Base-by-base conservation (phyloP, 1,139 yeast species). In the Blastobotrys serpentis region DNA sequence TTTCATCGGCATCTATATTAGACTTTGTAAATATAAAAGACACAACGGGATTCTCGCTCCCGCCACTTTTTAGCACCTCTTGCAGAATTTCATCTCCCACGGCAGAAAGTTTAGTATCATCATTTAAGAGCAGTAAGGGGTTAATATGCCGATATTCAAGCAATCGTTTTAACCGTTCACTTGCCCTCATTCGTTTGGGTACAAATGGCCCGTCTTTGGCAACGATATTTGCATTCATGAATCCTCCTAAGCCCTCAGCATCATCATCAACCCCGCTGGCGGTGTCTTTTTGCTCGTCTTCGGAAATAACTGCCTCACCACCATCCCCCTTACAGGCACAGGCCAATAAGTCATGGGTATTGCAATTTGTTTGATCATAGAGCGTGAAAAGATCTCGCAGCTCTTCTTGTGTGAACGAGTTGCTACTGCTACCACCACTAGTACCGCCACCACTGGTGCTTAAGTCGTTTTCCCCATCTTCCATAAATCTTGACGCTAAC, bases 321-420 rank as follows among this genome's bases (percentile, higher is more conserved):
- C 50, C 52, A 14, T 51, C 52, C 6, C 50, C 33, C 19, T n/a
- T 23, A 64, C 97, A 89, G 0, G 65, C 61, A 65, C 97, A 89
- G n/a, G 75, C 84, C 44, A 89, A 75, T 54, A 89, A 67, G 59
- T 86, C 95, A 67, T 92, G 97, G 0, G 98, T 92, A 57, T 86
- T 84, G 53, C 88, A 82, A 10, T 57, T 64, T 0, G 87, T 78
- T 1, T 72, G 68, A 2, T 61, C 64, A 46, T 75, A 69, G 1
- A 89, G 65, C 1, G 83, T 78, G 63, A 92, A 90, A 48, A 92
- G 70, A 61, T 88, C 94, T 52, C 77, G 81, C 56, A 92, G 70
- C 56, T 87, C 96, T 7, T 73, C 75, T 46, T 73, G 67, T 46
- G 69, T 63, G 51, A 72, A 73, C 4, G 68, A 59, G 47, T 64